A percentile compares a stretch with the other conserved stretches of the same genome.
phyloP scores from a whole-genome alignment of 768 basidiomycete species.

The Xerocomellus amylosporus region DNA sequence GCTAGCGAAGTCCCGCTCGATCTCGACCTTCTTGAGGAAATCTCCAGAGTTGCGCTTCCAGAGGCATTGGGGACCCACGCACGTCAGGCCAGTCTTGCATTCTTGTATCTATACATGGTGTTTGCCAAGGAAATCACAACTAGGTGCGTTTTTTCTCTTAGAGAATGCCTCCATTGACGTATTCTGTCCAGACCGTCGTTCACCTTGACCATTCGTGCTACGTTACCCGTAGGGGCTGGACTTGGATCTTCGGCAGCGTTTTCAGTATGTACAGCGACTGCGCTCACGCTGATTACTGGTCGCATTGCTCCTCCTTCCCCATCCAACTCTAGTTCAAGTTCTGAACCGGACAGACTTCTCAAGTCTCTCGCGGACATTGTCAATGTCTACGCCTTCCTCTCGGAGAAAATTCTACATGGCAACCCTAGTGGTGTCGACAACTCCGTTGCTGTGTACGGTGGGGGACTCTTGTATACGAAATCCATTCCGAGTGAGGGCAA shows the following conservation, averaged over 20 bases:
- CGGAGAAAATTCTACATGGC: slow-evolving; percentile 95
- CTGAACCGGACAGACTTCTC: slow-evolving; percentile 55
- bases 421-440: slow-evolving; percentile 98
- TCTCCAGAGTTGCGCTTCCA: slow-evolving; percentile 46
- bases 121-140: slow-evolving; percentile 46
- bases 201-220: slow-evolving; percentile 79
- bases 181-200: slow-evolving; percentile 58
- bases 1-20: slow-evolving; percentile 50
- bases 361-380: slow-evolving; percentile 68
- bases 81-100: slow-evolving; percentile 60
- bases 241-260: slow-evolving; percentile 97
- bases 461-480: slow-evolving; percentile 86
- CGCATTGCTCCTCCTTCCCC: slow-evolving; percentile 60
- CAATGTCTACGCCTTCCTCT: slow-evolving; percentile 91
- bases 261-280: slow-evolving; percentile 81
- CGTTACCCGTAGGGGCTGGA: slow-evolving; percentile 91
- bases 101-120: slow-evolving; percentile 92
- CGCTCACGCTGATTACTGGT: slow-evolving; percentile 72
- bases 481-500: slow-evolving; percentile 54
- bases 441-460: slow-evolving; percentile 88
- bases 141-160: slow-evolving; percentile 44
- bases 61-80: slow-evolving; percentile 34
- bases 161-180: slow-evolving; percentile 15
- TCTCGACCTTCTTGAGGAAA: slow-evolving; percentile 66
- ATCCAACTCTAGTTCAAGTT: slow-evolving; percentile 7